Evolutionary conservation across 2,329 filamentous ascomycete genomes (phyloP).

Genomic region (Teratosphaeria pseudoeucalypti): DNA sequence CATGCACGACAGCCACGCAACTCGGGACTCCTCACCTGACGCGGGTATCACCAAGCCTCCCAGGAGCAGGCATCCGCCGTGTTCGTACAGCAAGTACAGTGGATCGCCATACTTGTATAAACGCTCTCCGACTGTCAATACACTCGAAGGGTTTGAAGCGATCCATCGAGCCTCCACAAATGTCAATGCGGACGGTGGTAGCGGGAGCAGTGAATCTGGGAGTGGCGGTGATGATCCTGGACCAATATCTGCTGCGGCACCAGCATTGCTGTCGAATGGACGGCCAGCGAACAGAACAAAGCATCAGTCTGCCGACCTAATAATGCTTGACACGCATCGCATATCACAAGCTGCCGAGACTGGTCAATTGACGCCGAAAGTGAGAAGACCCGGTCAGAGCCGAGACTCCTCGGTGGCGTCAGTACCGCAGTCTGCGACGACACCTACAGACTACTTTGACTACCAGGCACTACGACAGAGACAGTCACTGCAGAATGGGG

Average conservation of each 20-base stretch:
- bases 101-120: conserved; percentile 24
- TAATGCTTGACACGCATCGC: conserved; percentile 37
- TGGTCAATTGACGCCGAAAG: conserved; percentile 32
- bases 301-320: conserved; percentile 18
- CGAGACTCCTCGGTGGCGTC: conserved; percentile 4
- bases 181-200: conserved; percentile 8
- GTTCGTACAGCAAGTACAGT: conserved; percentile 28
- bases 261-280: conserved; percentile 11
- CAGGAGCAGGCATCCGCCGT: conserved; percentile 23
- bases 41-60: conserved; percentile 9
- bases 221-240: conserved; percentile 14
- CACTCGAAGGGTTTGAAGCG: conserved; percentile 21
- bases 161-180: conserved; percentile 18
- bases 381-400: conserved; percentile 10
- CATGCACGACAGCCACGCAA: conserved; percentile 1
- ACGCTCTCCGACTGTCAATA: conserved; percentile 24
- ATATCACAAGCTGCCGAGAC: conserved; percentile 42
- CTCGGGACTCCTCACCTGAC: conserved; percentile 10
- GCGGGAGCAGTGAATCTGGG: conserved; percentile 14
- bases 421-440: neutral
- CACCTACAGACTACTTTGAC: conserved; percentile 5
- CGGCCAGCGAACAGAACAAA: conserved; percentile 6
- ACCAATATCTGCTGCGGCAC: conserved; percentile 17
- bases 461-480: neutral
- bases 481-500: neutral